Conservation (phyloP, 495 filamentous ascomycete species). For the Hapsidospora chrysogenum region DNA sequence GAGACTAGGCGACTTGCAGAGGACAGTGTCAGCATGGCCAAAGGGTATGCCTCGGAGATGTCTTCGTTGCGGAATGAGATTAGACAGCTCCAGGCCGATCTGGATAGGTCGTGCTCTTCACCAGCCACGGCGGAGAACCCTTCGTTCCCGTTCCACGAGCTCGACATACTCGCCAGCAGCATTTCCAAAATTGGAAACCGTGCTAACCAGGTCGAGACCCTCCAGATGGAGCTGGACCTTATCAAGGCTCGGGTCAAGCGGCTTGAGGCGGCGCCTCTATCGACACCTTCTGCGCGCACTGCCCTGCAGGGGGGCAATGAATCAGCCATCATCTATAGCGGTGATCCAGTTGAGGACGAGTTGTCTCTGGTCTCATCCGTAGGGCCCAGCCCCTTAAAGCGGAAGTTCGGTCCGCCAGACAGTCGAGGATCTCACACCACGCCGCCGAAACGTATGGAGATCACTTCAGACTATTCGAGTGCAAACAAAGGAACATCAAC, state of each 20-base stretch:
- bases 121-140: background rate
- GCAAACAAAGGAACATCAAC: too few species aligned
- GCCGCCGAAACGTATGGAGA: too few species aligned
- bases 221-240: constrained; percentile 24
- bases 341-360: too few species aligned
- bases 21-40: constrained; percentile 2
- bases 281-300: too few species aligned
- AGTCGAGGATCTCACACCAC: too few species aligned
- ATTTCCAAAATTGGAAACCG: constrained; percentile 19
- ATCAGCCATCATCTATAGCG: background rate
- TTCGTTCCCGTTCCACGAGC: constrained; percentile 12
- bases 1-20: constrained; percentile 1
- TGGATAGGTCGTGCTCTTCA: constrained; percentile 9
- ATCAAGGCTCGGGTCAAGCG: constrained; percentile 17
- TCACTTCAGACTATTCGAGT: too few species aligned
- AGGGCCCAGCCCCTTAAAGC: too few species aligned
- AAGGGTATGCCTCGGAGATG: constrained; percentile 6
- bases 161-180: constrained; percentile 20
- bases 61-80: constrained; percentile 7
- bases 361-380: too few species aligned
- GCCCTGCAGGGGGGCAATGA: too few species aligned
- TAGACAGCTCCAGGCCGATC: constrained; percentile 11
- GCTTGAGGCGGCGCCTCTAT: too few species aligned
- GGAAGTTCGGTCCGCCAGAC: too few species aligned
- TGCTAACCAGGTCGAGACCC: constrained; percentile 20